Percentiles rank a stretch among this genome's conserved stretches.
These are phyloP conservation scores for Neofusicoccum sp. DNA, from an alignment of 2,329 filamentous ascomycete species.

Conservation along the genomic window DNA sequence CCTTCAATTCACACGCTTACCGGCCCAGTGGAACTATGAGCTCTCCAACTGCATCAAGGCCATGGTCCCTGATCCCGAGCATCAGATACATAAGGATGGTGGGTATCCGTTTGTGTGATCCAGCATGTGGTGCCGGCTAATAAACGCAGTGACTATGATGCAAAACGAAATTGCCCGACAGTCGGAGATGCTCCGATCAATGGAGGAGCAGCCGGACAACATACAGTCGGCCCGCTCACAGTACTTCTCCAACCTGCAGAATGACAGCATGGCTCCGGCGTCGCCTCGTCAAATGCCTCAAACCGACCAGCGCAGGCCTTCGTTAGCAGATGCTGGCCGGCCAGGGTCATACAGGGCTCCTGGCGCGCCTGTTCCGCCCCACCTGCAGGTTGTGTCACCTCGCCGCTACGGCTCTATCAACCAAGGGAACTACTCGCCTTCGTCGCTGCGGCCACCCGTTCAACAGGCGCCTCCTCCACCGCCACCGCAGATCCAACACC, in stretches of 20 bases:
- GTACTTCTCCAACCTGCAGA: slow-evolving; percentile 47
- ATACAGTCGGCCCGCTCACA: slow-evolving; percentile 59
- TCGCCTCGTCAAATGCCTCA: slow-evolving; percentile 86
- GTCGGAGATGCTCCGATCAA: slow-evolving; percentile 58
- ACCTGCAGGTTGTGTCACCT: slow-evolving; percentile 70
- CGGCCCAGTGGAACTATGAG: slow-evolving; percentile 76
- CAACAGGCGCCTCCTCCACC: slow-evolving; percentile 68
- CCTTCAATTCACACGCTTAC: slow-evolving; percentile 15
- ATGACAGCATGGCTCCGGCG: slow-evolving; percentile 66
- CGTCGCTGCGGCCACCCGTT: slow-evolving; percentile 72
- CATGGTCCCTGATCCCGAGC: slow-evolving; percentile 74
- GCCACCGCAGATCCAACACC: slow-evolving; percentile 64
- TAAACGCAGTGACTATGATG: slow-evolving; percentile 54
- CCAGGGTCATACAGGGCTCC: slow-evolving; percentile 58
- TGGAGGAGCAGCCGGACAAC: slow-evolving; percentile 67
- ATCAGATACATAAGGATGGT: slow-evolving; percentile 80
- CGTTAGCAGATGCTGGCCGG: slow-evolving; percentile 63
- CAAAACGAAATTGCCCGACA: slow-evolving; percentile 66
- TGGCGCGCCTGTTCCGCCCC: slow-evolving; percentile 75
- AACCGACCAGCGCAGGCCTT: slow-evolving; percentile 77
- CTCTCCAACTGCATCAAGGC: slow-evolving; percentile 74
- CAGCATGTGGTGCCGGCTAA: slow-evolving; percentile 1
- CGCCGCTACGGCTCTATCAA: slow-evolving; percentile 88
- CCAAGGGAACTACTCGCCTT: slow-evolving; percentile 67
- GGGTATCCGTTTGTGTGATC: slow-evolving; percentile 42